A percentile compares a stretch with the other conserved stretches of the same genome.
Evolutionary conservation across 208 protist genomes (phyloP).

Genomic region (Trichomonas tenax): DNA sequence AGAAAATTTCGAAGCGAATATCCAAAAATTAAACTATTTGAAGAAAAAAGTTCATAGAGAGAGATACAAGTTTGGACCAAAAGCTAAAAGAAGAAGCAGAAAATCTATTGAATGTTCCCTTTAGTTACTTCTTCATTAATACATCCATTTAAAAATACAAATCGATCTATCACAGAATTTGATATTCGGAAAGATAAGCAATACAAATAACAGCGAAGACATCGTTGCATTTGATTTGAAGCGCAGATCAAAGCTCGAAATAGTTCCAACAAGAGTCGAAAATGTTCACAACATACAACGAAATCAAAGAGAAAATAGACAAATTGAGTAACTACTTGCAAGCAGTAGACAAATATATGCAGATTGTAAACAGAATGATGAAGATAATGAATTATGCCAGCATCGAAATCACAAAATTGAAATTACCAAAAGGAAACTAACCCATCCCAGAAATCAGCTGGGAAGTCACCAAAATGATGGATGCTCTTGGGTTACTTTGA

Average conservation of each 20-base stretch:
- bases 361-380: background rate
- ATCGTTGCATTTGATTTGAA: background rate
- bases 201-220: background rate
- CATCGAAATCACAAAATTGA: background rate
- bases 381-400: background rate
- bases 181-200: background rate
- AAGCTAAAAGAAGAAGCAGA: background rate
- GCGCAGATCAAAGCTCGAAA: background rate
- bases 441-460: background rate
- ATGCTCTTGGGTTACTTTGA: background rate
- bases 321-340: background rate
- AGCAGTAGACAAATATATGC: background rate
- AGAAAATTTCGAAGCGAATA: background rate
- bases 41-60: background rate
- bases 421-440: background rate
- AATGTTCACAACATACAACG: background rate
- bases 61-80: background rate
- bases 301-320: background rate
- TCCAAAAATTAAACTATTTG: background rate
- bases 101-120: background rate
- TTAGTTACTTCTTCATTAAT: background rate
- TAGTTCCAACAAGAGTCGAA: background rate
- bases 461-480: background rate
- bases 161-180: background rate
- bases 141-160: background rate